phyloP scores from a whole-genome alignment of 2,329 filamentous ascomycete species.

The Mollisia scopiformis region DNA sequence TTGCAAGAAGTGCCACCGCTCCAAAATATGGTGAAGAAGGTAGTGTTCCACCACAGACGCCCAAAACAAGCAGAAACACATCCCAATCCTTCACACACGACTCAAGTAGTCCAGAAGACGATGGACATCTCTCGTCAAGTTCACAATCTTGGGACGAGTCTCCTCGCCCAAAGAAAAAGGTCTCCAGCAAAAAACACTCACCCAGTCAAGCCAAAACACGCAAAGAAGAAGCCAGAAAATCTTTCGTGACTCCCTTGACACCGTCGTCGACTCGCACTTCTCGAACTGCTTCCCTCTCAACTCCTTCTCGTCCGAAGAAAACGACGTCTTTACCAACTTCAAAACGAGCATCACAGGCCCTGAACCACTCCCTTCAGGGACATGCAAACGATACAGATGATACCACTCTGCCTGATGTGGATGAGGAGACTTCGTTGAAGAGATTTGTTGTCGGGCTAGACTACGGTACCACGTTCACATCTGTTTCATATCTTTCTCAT shows the following conservation, averaged over 20 bases:
- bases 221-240: not conserved
- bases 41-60: no score
- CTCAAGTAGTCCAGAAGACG: no score
- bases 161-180: not conserved
- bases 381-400: not conserved
- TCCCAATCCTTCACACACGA: no score
- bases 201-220: not conserved
- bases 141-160: not conserved
- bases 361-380: not conserved
- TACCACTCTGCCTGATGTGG: not conserved
- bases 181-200: not conserved
- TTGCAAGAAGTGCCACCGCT: no score
- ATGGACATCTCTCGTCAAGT: not conserved
- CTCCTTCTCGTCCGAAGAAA: not conserved
- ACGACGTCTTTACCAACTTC: not conserved
- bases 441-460: constrained; percentile 21
- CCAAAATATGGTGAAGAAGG: no score
- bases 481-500: constrained; percentile 19
- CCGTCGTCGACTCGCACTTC: not conserved
- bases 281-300: not conserved
- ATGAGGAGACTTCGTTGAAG: not conserved
- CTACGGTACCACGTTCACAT: constrained; percentile 24
- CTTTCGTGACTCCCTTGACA: not conserved
- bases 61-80: no score
- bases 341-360: not conserved